Conservation (phyloP, 352 stramenopile species). For the Globisporangium sylvaticum region DNA sequence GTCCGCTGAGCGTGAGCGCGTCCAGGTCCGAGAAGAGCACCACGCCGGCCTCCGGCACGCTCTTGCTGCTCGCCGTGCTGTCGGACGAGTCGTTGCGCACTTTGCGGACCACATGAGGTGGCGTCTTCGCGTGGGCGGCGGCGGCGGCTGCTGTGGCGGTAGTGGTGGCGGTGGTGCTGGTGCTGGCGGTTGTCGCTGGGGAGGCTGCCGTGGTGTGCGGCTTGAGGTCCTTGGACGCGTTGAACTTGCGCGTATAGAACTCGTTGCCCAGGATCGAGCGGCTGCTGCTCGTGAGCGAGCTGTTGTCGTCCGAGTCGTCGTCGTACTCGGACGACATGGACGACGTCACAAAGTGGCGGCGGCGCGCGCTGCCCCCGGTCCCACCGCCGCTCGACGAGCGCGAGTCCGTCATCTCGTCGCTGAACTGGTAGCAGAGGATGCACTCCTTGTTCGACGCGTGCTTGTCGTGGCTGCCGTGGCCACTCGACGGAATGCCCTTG, state of each 20-base stretch:
- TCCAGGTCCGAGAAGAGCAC: slow-evolving; percentile 68
- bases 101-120: slow-evolving; percentile 18
- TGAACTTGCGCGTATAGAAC: slow-evolving; percentile 20
- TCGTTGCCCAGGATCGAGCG: slow-evolving; percentile 22
- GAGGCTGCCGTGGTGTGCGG: neutral
- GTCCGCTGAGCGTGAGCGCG: slow-evolving; percentile 52
- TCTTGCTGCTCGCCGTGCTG: slow-evolving; percentile 30
- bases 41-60: slow-evolving; percentile 31
- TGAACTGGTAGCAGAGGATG: slow-evolving; percentile 62
- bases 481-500: neutral
- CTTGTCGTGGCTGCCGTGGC: slow-evolving; percentile 5
- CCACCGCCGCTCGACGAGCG: slow-evolving; percentile 14
- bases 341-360: slow-evolving; percentile 26
- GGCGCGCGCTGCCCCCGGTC: neutral
- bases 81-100: slow-evolving; percentile 42
- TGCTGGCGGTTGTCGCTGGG: neutral
- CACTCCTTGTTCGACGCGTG: slow-evolving; percentile 35
- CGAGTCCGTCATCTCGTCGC: slow-evolving; percentile 20
- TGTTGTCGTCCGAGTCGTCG: slow-evolving; percentile 13
- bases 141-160: slow-evolving; percentile 15
- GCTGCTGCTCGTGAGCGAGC: slow-evolving; percentile 16
- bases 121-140: neutral
- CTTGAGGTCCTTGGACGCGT: neutral
- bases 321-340: slow-evolving; percentile 20
- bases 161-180: neutral